phyloP scores from a whole-genome alignment of 306 rosid species.

The Argentina anserina region DNA sequence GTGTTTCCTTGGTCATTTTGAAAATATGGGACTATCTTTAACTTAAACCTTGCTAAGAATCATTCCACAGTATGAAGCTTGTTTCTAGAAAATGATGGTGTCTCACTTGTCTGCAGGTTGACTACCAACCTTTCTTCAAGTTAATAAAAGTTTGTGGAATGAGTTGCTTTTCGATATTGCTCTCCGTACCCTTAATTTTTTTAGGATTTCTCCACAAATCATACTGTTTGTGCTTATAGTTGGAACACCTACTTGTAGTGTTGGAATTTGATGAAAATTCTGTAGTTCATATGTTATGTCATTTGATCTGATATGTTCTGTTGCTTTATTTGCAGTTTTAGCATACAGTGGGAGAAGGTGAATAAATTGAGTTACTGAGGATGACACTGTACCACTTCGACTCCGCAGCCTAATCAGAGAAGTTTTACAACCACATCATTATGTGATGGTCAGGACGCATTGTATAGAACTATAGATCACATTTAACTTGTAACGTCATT shows the following conservation, averaged over 20 bases:
- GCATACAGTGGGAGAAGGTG: background rate
- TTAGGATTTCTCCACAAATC: background rate
- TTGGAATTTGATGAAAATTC: background rate
- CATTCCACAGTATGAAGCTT: background rate
- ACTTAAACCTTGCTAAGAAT: background rate
- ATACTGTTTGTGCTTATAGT: background rate
- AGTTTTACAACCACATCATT: background rate
- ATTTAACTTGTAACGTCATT: background rate
- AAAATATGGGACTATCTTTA: background rate
- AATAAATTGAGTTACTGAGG: constrained; percentile 6
- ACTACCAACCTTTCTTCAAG: background rate
- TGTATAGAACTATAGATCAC: background rate
- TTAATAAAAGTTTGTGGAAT: background rate
- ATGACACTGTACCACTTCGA: background rate
- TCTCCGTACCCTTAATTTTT: background rate
- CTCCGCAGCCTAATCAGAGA: constrained; percentile 1
- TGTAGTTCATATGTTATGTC: background rate
- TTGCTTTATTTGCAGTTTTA: constrained; percentile 9
- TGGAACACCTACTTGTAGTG: background rate
- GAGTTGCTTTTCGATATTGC: background rate
- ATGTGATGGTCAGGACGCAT: background rate
- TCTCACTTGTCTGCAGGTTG: background rate
- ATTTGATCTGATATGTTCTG: background rate
- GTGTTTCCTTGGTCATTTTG: background rate
- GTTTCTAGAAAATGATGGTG: background rate